Percentiles rank a stretch among this genome's conserved stretches.
Evolutionary conservation across 768 basidiomycete genomes (phyloP).

Genomic region (Leucocoprinus birnbaumii): DNA sequence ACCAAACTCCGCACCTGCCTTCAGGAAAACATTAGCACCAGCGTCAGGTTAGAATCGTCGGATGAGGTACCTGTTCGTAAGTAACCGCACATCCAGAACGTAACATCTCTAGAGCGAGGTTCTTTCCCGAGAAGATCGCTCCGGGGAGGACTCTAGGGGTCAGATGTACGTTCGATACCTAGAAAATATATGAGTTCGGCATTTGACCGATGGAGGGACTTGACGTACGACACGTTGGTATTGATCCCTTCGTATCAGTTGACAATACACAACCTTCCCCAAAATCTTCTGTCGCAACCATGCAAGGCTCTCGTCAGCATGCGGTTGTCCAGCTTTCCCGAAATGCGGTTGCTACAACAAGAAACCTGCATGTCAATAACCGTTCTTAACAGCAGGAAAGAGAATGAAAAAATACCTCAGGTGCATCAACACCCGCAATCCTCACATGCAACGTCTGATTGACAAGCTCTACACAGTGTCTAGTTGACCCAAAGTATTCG

Average conservation of each 20-base stretch:
- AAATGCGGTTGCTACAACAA: conserved; percentile 74
- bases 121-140: conserved; percentile 41
- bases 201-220: no score
- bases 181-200: not conserved
- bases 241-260: conserved; percentile 75
- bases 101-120: conserved; percentile 72
- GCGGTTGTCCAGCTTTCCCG: conserved; percentile 76
- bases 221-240: conserved; percentile 74
- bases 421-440: conserved; percentile 90
- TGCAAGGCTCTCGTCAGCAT: conserved; percentile 65
- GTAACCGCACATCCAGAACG: conserved; percentile 72
- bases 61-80: conserved; percentile 54
- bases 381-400: not conserved
- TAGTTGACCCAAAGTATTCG: not conserved
- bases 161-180: conserved; percentile 69
- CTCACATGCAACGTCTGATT: conserved; percentile 84
- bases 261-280: conserved; percentile 64
- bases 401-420: conserved; percentile 56
- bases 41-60: not conserved
- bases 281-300: conserved; percentile 64
- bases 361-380: conserved; percentile 35
- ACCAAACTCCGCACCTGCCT: conserved; percentile 79
- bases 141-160: conserved; percentile 53
- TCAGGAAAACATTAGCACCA: not conserved
- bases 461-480: conserved; percentile 53